Base-by-base conservation (phyloP, 2,329 filamentous ascomycete species). In the Elsinoe arachidis region DNA sequence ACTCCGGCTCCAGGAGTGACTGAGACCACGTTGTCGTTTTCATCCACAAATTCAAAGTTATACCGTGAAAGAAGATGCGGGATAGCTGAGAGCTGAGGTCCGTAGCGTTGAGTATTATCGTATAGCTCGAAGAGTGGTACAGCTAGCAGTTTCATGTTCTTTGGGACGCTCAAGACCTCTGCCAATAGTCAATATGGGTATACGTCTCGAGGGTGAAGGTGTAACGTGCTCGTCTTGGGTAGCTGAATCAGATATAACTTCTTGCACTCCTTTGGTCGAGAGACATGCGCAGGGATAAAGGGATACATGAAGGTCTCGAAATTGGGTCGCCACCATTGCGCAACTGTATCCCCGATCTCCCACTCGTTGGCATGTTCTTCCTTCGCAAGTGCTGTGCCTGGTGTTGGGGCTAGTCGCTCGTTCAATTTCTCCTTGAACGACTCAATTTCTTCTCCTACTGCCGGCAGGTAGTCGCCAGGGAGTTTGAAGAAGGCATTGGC, bases 241-340 rank as follows among this genome's bases (percentile, higher is more conserved):
- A 99, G 78, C 71, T 96, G 89, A 63, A 99, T 96, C 61, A 97
- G 90, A 74, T 97, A 99, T 41, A 97, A 80, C 80, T 99, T 99
- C 79, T 99, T 99, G 78, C 92, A 96, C 77, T 99, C 93, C 78
- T 99, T 99, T 6, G 93, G 93, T 55, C 93, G 80, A 15, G 92
- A 96, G 61, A 96, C 90, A 74, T 99, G 93, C 15, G 91, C 90
- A 6, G 93, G 93, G 58, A 97, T 86, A 73, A 96, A 99, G 0
- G 93, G 93, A 71, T 99, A 99, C 90, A 99, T 96, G 79, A 97
- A 97, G 1, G 93, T 97, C 78, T 99, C 93, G 70, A 97, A 96
- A 77, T 97, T 99, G 56, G 93, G 93, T 58, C 93, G 81, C 90
- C 92, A 99, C 93, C 93, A 99, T 75, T 96, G 91, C 56, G 93